A percentile compares a stretch with the other conserved stretches of the same genome.
These are phyloP conservation scores for Cupressus sempervirens DNA, from an alignment of 75 land plant genomes.

Conservation along the genomic window DNA sequence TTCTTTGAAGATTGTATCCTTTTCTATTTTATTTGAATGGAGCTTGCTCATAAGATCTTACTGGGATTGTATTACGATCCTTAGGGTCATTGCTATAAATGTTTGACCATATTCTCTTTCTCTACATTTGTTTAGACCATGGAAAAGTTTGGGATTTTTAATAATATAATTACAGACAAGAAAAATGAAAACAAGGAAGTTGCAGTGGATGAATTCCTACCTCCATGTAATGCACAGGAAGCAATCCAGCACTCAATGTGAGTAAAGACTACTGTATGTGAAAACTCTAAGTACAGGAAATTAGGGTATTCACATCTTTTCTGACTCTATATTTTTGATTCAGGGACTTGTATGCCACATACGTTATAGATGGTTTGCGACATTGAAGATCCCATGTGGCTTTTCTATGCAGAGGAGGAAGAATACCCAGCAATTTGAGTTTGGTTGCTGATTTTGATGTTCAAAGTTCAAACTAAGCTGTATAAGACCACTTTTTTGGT, in stretches of 20 bases:
- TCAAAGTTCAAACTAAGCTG: neutral
- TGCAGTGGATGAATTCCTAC: slow-evolving; percentile 66
- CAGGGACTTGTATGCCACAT: slow-evolving; percentile 52
- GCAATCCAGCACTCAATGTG: slow-evolving; percentile 79
- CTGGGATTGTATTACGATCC: neutral
- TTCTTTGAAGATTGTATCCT: slow-evolving; percentile 58
- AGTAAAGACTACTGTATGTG: slow-evolving; percentile 8
- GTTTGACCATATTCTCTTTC: neutral
- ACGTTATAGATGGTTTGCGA: slow-evolving; percentile 57
- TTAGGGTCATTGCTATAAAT: neutral
- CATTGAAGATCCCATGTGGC: neutral
- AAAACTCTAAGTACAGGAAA: neutral
- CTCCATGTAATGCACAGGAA: slow-evolving; percentile 41
- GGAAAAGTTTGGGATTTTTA: neutral
- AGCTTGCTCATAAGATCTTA: neutral
- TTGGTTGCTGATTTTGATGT: neutral
- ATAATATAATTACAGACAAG: slow-evolving; percentile 46
- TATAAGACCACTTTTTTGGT: neutral
- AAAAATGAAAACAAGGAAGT: slow-evolving; percentile 88
- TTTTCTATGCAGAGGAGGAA: neutral
- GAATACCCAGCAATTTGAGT: neutral
- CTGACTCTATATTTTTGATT: neutral
- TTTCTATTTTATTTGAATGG: neutral
- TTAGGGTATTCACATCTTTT: neutral
- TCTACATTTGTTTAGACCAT: neutral